Conservation (phyloP, 2,329 filamentous ascomycete genomes). For the Myriosclerotinia duriaeana region DNA sequence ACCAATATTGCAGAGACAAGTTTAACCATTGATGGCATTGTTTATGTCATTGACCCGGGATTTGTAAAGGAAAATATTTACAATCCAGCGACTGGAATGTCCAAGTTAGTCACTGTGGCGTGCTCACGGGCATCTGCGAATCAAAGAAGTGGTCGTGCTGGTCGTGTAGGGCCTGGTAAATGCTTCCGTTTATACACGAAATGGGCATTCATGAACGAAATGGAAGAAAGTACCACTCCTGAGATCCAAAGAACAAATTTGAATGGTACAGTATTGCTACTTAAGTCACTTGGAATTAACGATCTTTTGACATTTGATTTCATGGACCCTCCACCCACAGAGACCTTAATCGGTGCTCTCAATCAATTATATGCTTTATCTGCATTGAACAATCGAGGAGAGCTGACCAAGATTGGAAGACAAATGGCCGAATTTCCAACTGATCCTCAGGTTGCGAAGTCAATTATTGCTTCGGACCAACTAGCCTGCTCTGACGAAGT, state of each 20-base stretch:
- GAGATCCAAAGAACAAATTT: conserved; percentile 92
- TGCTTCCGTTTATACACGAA: conserved; percentile 93
- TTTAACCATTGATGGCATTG: conserved; percentile 92
- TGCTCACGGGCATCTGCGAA: conserved; percentile 91
- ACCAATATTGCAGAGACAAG: conserved; percentile 98
- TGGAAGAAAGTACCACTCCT: conserved; percentile 87
- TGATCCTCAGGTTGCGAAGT: conserved; percentile 86
- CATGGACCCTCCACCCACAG: conserved; percentile 87
- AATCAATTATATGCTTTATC: conserved; percentile 91
- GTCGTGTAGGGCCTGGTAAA: conserved; percentile 87
- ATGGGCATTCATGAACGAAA: conserved; percentile 90
- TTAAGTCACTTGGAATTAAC: conserved; percentile 90
- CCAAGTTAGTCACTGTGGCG: conserved; percentile 84
- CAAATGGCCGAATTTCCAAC: conserved; percentile 96
- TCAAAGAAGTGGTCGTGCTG: conserved; percentile 88
- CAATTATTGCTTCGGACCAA: conserved; percentile 82
- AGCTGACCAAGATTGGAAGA: conserved; percentile 84
- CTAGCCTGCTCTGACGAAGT: conserved; percentile 94
- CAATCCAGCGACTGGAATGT: conserved; percentile 89
- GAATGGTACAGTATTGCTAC: conserved; percentile 75
- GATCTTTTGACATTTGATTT: conserved; percentile 94
- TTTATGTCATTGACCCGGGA: conserved; percentile 92
- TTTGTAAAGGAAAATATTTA: conserved; percentile 96
- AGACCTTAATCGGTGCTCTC: conserved; percentile 83
- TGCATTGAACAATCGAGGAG: conserved; percentile 82